A percentile compares a stretch with the other conserved stretches of the same genome.
Evolutionary conservation across 2,329 filamentous ascomycete genomes (phyloP).

Genomic region (Alternaria dauci): DNA sequence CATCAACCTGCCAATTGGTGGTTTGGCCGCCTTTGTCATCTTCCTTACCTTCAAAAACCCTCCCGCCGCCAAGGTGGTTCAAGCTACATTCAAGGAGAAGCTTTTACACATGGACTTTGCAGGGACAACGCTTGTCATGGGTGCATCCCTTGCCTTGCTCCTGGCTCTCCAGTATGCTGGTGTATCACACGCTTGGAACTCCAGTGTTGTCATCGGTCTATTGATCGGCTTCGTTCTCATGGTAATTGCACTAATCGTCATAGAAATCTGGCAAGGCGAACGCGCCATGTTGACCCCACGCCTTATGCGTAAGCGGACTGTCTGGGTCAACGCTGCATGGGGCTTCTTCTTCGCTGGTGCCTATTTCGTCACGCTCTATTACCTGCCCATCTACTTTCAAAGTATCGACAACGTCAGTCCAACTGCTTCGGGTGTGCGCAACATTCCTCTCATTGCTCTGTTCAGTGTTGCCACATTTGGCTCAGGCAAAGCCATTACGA

Average conservation of each 20-base stretch:
- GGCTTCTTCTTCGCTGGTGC: no score
- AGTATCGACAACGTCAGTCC: constrained; percentile 53
- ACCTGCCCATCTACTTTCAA: constrained; percentile 56
- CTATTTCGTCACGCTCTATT: constrained; percentile 48
- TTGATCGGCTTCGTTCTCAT: constrained; percentile 60
- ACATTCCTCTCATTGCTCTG: constrained; percentile 45
- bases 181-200: constrained; percentile 59
- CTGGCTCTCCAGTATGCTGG: constrained; percentile 52
- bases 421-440: constrained; percentile 48
- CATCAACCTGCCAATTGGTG: constrained; percentile 57
- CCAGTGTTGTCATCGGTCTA: constrained; percentile 58
- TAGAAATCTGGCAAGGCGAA: constrained; percentile 43
- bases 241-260: constrained; percentile 54
- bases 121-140: constrained; percentile 45
- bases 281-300: constrained; percentile 43
- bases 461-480: constrained; percentile 39
- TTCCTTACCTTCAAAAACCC: constrained; percentile 45
- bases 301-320: constrained; percentile 50
- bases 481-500: constrained; percentile 38
- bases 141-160: constrained; percentile 44
- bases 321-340: constrained; percentile 37
- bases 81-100: constrained; percentile 43
- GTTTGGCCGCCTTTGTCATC: constrained; percentile 43
- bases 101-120: constrained; percentile 51
- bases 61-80: constrained; percentile 36